phyloP scores from a whole-genome alignment of 352 stramenopile genomes.

The Detonula confervacea region DNA sequence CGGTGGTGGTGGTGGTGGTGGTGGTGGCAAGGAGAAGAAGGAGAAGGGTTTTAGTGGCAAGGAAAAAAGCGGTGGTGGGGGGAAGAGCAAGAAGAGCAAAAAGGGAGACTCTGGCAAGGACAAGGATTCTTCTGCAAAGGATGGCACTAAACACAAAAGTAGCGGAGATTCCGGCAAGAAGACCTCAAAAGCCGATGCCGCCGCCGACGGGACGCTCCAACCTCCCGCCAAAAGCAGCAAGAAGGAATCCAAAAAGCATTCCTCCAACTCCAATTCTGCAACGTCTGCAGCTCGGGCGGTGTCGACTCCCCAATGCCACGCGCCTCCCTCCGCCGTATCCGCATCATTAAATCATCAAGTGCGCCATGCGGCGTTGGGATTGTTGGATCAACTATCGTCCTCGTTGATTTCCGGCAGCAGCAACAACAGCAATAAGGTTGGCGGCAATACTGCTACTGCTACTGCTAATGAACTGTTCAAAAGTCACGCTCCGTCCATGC shows the following conservation, averaged over 20 bases:
- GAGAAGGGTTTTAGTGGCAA: too few relatives aligned
- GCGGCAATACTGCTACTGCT: conserved; percentile 51
- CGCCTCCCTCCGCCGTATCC: not conserved
- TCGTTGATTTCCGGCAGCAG: not conserved
- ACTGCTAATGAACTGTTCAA: conserved; percentile 94
- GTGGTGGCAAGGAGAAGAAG: not conserved
- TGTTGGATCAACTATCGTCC: conserved; percentile 16
- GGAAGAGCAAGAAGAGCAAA: conserved; percentile 18
- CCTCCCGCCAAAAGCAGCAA: not conserved
- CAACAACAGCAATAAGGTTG: too few relatives aligned
- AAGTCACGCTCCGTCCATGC: conserved; percentile 92
- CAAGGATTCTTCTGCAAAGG: not conserved
- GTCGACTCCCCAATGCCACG: conserved; percentile 2
- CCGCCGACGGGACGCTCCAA: not conserved
- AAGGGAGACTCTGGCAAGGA: too few relatives aligned
- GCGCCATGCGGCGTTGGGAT: conserved; percentile 3
- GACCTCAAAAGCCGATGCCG: not conserved
- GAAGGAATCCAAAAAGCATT: not conserved
- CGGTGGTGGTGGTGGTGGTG: not conserved
- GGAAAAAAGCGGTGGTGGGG: too few relatives aligned
- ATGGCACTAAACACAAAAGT: not conserved
- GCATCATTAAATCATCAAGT: conserved; percentile 1
- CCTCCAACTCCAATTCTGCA: not conserved
- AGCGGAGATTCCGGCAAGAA: not conserved
- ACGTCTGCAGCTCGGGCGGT: not conserved